Evolutionary conservation across 495 filamentous ascomycete genomes (phyloP), one percentile per base, ranked within the genome.

Genomic region (Stereocaulon alpinum): DNA sequence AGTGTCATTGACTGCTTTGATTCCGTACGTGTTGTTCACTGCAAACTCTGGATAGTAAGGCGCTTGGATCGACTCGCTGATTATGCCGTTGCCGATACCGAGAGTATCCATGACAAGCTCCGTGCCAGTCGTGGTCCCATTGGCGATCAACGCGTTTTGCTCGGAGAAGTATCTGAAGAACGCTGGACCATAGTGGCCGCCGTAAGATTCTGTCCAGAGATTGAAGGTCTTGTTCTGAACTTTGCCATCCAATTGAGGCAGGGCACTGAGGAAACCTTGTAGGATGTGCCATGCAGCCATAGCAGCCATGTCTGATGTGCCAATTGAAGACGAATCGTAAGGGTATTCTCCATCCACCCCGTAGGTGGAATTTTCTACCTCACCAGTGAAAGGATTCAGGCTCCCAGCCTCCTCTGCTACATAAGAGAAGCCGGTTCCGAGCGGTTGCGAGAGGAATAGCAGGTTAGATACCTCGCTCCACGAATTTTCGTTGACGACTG

Each of bases 401-500:
- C 73, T 76, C 3, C 77, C 68, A 47, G 66, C 44, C 42, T 68
- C 69, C 43, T 72, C 68, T 30, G 75, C 67, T 18, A 69, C 67
- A 61, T 84, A 83, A 0, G 81, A 84, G 62, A 86, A 85, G 0
- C 80, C 80, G 4, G 79, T 76, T 20, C 83, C 84, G 40, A 84
- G 67, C 14, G 84, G 80, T 69, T 88, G 83, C 32, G 86, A 86
- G 44, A 91, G 75, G 64, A 83, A 91, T 12, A 91, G 72, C 77
- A 90, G 78, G 64, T 90, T 90, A 15, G 83, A 86, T 3, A 80
- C 80, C 62, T 85, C 77, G 67, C 83, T 86, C 86, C 86, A 91
- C 5, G 81, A 79, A 72, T 84, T 86, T 14, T 78, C 78, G 66
- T 83, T 81, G 18, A 79, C 68, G 50, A 72, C 73, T 15, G 78